These are phyloP conservation scores for Aegilops speltoides DNA, from an alignment of 176 grass and related monocot species.

Conservation along the genomic window DNA sequence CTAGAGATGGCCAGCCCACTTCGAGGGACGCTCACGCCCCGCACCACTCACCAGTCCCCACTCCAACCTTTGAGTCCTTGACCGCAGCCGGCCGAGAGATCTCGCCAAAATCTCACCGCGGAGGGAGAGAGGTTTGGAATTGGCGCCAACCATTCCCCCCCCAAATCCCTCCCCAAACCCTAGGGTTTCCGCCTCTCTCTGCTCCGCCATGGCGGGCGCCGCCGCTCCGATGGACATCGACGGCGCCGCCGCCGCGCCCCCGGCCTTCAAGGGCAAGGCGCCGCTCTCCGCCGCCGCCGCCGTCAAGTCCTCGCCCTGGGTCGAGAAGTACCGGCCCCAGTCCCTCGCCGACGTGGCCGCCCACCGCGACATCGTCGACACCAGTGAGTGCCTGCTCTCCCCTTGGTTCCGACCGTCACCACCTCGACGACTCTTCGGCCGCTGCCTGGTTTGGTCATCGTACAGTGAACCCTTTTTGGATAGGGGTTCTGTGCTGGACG, in stretches of 20 bases:
- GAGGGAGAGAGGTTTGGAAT: constrained; percentile 38
- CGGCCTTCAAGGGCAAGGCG: constrained; percentile 53
- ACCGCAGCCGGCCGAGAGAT: neutral
- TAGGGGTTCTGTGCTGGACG: neutral
- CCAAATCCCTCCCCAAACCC: constrained; percentile 10
- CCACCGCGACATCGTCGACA: constrained; percentile 95
- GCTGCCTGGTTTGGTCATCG: neutral
- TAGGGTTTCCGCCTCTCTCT: constrained; percentile 35
- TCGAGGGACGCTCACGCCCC: neutral
- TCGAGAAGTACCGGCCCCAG: constrained; percentile 94
- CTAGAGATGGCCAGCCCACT: neutral
- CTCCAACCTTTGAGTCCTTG: neutral
- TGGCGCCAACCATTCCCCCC: constrained; percentile 55
- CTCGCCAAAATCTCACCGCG: neutral
- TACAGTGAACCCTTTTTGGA: neutral
- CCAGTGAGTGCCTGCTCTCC: constrained; percentile 43
- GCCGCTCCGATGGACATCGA: constrained; percentile 87
- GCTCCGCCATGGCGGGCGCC: constrained; percentile 53
- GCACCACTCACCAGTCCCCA: neutral
- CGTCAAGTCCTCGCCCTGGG: constrained; percentile 82
- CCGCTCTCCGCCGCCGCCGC: constrained; percentile 10
- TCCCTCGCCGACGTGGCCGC: constrained; percentile 92
- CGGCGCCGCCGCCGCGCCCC: constrained; percentile 29
- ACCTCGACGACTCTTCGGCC: neutral
- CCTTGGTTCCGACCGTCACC: neutral